A percentile compares a stretch with the other conserved stretches of the same genome.
Conservation (phyloP, 2,329 filamentous ascomycete genomes). For the Colletotrichum eleusines region DNA sequence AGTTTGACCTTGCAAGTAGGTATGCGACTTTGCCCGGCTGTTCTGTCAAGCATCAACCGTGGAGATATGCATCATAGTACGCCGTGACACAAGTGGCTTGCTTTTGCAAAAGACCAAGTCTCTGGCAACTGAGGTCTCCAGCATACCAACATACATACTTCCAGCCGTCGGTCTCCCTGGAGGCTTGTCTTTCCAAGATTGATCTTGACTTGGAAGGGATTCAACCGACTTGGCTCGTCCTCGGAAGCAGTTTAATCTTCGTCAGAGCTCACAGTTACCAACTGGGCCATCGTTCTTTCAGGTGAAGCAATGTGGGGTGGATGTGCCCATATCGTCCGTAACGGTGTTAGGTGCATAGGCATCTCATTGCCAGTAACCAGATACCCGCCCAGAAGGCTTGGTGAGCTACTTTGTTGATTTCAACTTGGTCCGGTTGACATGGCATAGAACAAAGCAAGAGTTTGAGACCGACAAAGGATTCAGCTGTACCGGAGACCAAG, state of each 20-base stretch:
- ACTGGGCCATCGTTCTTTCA: not conserved
- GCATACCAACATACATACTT: too few species aligned
- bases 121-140: not conserved
- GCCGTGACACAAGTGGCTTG: not conserved
- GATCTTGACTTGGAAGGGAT: not conserved
- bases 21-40: constrained; percentile 19
- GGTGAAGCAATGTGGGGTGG: not conserved
- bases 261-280: too few species aligned
- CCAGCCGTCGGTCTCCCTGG: not conserved
- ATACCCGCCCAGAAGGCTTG: not conserved
- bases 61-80: not conserved
- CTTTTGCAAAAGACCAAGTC: not conserved
- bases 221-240: not conserved
- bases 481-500: not conserved
- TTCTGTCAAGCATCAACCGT: not conserved
- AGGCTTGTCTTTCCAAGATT: not conserved
- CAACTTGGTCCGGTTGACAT: not conserved
- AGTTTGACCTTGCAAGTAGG: constrained; percentile 1
- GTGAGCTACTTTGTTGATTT: not conserved
- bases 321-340: not conserved
- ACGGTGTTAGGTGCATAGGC: not conserved
- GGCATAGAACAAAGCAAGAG: not conserved
- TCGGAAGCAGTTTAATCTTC: not conserved
- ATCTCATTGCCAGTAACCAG: not conserved
- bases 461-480: not conserved